Evolutionary conservation across 2,329 filamentous ascomycete species (phyloP), one percentile per base, ranked within the genome.

Genomic region (Aspergillus novoparasiticus): DNA sequence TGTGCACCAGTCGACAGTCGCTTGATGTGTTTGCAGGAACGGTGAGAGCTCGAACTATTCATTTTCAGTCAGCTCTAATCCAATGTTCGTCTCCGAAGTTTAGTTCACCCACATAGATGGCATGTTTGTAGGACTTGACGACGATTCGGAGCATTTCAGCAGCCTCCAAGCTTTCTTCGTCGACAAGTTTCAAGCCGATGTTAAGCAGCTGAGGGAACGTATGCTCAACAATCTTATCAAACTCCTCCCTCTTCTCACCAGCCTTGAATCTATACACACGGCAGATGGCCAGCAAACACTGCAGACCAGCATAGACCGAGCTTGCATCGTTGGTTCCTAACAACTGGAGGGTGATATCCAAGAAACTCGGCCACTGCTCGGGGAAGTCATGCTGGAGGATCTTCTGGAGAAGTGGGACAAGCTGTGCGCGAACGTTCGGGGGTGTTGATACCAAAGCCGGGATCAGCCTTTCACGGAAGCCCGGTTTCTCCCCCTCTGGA

Each of bases 81-180:
- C 53, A 16, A 28, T 57, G 63, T 32, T 30, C 10, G 9, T 10
- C 36, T 28, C 41, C 55, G 45, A 32, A 41, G 11, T 43, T 41
- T 28, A 54, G 58, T 57, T 48, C 63, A 83, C 89, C 74, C 83
- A 96, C 92, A 85, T 96, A 99, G 73, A 96, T 96, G 55, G 95
- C 94, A 81, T 99, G 94, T 82, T 99, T 99, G 82, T 96, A 99
- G 43, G 93, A 90, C 84, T 99, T 99, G 74, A 99, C 86, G 60
- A 96, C 92, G 63, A 96, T 90, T 76, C 96, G 91, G 70, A 99
- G 84, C 91, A 99, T 98, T 82, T 98, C 95, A 64, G 92, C 94
- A 21, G 94, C 95, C 80, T 99, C 95, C 70, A 96, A 84, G 76
- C 92, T 97, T 75, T 92, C 92, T 82, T 98, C 94, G 69, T 92